A percentile compares a stretch with the other conserved stretches of the same genome.
Conservation (phyloP, 306 rosid species). For the Prunus padus region DNA sequence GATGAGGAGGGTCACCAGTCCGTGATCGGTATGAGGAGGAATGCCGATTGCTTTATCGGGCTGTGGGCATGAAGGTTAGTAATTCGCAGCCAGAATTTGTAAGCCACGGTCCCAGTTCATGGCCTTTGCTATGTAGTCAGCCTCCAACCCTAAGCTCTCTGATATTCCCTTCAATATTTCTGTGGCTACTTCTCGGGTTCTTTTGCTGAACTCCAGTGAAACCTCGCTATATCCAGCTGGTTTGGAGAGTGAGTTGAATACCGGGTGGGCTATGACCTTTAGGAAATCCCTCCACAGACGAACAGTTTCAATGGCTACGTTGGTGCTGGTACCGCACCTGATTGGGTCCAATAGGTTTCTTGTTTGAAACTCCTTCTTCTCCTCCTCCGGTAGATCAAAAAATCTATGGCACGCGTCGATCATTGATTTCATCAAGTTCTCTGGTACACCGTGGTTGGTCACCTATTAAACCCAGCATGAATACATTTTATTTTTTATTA, state of each 20-base stretch:
- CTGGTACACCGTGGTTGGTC: constrained; percentile 30
- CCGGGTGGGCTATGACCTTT: constrained; percentile 42
- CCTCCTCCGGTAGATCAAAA: background rate
- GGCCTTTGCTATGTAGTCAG: background rate
- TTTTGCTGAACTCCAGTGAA: constrained; percentile 37
- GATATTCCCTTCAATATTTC: constrained; percentile 16
- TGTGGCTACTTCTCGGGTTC: constrained; percentile 33
- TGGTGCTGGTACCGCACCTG: constrained; percentile 50
- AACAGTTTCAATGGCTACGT: constrained; percentile 32
- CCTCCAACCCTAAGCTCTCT: background rate
- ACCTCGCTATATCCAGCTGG: constrained; percentile 41
- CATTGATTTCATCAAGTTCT: constrained; percentile 32
- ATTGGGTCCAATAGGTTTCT: constrained; percentile 7
- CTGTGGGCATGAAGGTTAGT: constrained; percentile 12
- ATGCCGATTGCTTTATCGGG: constrained; percentile 7
- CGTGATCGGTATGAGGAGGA: constrained; percentile 5
- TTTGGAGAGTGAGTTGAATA: constrained; percentile 47
- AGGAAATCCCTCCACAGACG: constrained; percentile 58
- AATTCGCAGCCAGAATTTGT: background rate
- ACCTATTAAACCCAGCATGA: constrained; percentile 17
- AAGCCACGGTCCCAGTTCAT: background rate
- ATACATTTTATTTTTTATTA: too few relatives aligned
- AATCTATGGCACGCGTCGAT: background rate
- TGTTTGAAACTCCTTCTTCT: constrained; percentile 7
- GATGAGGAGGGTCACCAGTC: constrained; percentile 3